Base-by-base conservation (phyloP, 768 basidiomycete species). In the Suillus hirtellus region DNA sequence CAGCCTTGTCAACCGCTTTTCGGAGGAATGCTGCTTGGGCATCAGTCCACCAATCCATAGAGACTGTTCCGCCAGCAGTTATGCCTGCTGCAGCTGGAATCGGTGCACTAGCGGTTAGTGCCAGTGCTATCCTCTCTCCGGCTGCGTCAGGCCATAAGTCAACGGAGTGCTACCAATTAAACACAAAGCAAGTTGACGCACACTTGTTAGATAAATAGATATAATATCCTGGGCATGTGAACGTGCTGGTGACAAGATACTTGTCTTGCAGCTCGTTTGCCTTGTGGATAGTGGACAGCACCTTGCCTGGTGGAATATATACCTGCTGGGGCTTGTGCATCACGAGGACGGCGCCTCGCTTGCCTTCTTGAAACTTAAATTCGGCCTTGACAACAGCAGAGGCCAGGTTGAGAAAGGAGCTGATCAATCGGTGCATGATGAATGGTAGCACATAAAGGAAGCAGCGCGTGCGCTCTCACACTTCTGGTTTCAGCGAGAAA, bases 281-380 rank as follows among this genome's bases (percentile, higher is more conserved):
- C 5, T 61, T 58, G 35, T 71, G 68, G 42, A 79, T 67, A 0
- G 53, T 52, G 0, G 69, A 65, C 44, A 79, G 69, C 49, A 75
- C 43, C 53, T 67, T 68, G 10, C 67, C 52, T 1, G 1, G 50
- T 0, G 74, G 73, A 49, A 74, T 50, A 46, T 14, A 76, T 2
- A n/a, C 24, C 27, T 59, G 34, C 12, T 70, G 73, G 7, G 78
- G 77, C 15, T 38, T 62, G 49, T 66, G 65, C 76, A 79, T 79
- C 65, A 77, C 65, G 9, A 79, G 64, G 37, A 79, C 62, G n/a
- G 78, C 78, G 3, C 72, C 76, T 2, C 73, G 75, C 53, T 66
- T 71, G 0, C 73, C 71, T 19, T 21, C 60, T 8, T 71, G 70
- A 62, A 78, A 79, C 43, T 74, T 69, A 77, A 77, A 79, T 34